Conservation (phyloP, 2,329 filamentous ascomycete genomes). For the Hirsutella minnesotensis region DNA sequence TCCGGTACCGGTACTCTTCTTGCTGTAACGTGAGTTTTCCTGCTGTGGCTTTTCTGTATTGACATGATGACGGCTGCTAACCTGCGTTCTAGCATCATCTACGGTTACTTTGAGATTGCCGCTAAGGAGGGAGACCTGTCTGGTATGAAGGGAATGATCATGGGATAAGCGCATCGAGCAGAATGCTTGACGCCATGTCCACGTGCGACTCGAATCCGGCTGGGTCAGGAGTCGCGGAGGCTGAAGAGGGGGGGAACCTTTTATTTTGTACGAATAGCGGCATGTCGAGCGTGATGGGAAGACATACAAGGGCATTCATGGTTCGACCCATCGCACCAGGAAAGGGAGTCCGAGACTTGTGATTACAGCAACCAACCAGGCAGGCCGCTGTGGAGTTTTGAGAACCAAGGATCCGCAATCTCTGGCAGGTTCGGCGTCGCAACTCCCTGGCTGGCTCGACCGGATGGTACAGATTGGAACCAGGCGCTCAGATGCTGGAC, state of each 20-base stretch:
- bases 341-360: background rate
- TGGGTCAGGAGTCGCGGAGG: background rate
- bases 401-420: background rate
- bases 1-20: slow-evolving; percentile 96
- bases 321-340: background rate
- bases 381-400: background rate
- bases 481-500: too few relatives aligned
- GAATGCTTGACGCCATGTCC: background rate
- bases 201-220: background rate
- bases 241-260: background rate
- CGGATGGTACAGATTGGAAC: too few relatives aligned
- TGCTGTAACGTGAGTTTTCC: slow-evolving; percentile 79
- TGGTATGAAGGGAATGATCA: slow-evolving; percentile 64
- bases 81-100: slow-evolving; percentile 67
- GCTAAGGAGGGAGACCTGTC: slow-evolving; percentile 95
- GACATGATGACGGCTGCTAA: background rate
- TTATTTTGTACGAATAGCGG: slow-evolving; percentile 3
- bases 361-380: background rate
- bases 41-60: too few relatives aligned
- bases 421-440: too few relatives aligned
- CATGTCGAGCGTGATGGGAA: background rate
- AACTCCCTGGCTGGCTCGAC: too few relatives aligned
- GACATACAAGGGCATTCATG: slow-evolving; percentile 2
- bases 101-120: slow-evolving; percentile 98
- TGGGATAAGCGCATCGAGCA: slow-evolving; percentile 39